Evolutionary conservation across 2,329 filamentous ascomycete genomes (phyloP), one percentile per base, ranked within the genome.

Genomic region (Talaromyces sp.): DNA sequence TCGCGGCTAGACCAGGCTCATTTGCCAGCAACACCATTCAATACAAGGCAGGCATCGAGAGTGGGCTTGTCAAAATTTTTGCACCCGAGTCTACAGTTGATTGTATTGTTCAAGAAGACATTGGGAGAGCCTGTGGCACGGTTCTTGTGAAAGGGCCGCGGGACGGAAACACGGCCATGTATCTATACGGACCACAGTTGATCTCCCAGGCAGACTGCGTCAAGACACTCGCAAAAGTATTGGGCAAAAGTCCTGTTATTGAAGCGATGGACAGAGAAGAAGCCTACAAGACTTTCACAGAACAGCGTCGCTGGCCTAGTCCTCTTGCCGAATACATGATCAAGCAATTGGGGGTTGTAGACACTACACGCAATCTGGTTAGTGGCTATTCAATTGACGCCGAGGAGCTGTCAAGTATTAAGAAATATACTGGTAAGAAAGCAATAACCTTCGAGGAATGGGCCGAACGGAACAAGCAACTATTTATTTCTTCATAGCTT

Each of bases 101-200:
- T 27, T 19, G 10, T 24, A 49, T 49, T 49, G 11, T 19, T 9
- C 45, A 49, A 16, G 22, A 49, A 11, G 45, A 49, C n/a, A 49
- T 49, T 27, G 45, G 45, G 22, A 49, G 45, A 16, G 45, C 22
- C 10, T 49, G 45, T 24, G 45, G 45, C 19, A 49, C 45, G 2
- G 45, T 49, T 49, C 45, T 49, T 49, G 45, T 14, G 6, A 49
- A 27, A 27, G 45, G 45, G 7, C 45, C 45, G 11, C 22, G 27
- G 10, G 45, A 27, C 16, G 19, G 10, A 45, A 45, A 45, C 41
- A 45, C 45, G 80, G 75, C 68, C 13, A 74, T 82, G 16, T 73
- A 72, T 59, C 64, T 83, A 11, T 74, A 73, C 59, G 81, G 80
- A 1, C 77, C 79, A 0, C 60, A 80, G 52, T 43, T 76, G 11